phyloP scores from a whole-genome alignment of 257 asterid genomes.

The Ilex asprella region DNA sequence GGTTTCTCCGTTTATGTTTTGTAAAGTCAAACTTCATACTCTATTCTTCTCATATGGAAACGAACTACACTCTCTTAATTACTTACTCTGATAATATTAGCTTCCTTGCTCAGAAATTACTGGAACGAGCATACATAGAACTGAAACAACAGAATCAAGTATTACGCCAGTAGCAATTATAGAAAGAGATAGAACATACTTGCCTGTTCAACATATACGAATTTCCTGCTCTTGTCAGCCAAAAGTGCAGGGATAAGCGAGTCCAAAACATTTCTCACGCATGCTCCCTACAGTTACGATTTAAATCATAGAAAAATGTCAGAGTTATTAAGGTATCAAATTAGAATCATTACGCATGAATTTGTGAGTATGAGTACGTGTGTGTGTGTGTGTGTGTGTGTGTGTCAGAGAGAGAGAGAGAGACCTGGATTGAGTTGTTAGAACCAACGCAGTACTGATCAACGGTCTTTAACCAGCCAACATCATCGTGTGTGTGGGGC shows the following conservation, averaged over 20 bases:
- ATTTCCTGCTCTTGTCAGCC: conserved; percentile 59
- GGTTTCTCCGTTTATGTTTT: no score
- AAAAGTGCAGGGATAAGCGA: conserved; percentile 56
- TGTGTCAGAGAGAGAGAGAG: neutral
- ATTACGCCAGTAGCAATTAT: neutral
- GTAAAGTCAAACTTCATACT: no score
- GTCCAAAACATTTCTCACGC: conserved; percentile 76
- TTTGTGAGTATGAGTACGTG: neutral
- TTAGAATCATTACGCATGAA: neutral
- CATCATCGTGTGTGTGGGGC: conserved; percentile 82
- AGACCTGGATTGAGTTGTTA: conserved; percentile 63
- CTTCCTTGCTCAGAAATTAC: no score
- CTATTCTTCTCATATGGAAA: no score
- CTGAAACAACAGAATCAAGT: neutral
- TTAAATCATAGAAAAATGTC: neutral
- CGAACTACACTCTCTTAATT: no score
- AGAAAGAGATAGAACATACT: conserved; percentile 6
- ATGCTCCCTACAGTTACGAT: conserved; percentile 45
- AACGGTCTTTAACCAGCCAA: conserved; percentile 80
- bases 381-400: neutral
- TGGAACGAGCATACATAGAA: no score
- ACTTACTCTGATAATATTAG: no score
- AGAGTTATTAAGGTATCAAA: neutral
- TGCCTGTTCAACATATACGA: conserved; percentile 79
- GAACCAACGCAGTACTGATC: conserved; percentile 79